Conservation (phyloP, 257 asterid species). For the Przewalskia tangutica region DNA sequence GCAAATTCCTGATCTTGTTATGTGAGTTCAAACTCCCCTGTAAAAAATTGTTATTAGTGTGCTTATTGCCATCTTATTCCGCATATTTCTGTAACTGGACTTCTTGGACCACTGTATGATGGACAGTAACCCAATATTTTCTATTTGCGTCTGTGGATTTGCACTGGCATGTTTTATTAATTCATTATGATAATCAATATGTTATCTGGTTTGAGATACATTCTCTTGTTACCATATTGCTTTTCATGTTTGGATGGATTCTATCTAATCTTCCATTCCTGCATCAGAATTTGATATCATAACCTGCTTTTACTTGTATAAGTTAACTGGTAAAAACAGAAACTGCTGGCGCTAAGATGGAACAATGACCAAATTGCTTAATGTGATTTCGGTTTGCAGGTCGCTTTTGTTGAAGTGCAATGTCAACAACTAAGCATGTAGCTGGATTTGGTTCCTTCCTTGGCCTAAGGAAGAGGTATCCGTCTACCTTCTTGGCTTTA, state of each 20-base stretch:
- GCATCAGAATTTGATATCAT: background rate
- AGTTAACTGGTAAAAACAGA: background rate
- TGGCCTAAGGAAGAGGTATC: background rate
- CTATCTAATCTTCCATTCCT: background rate
- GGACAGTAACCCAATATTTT: background rate
- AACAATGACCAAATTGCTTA: background rate
- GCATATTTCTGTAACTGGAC: background rate
- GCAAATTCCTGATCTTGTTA: background rate
- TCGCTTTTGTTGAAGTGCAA: background rate
- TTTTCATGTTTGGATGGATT: background rate
- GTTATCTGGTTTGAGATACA: background rate
- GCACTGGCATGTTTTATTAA: background rate
- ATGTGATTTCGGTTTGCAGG: background rate
- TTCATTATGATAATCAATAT: background rate
- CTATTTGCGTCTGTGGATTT: background rate
- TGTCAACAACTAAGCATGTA: background rate
- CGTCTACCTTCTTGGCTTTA: no score
- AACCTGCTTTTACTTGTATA: background rate
- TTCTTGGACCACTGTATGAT: background rate
- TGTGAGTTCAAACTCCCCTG: background rate
- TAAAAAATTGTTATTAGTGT: background rate
- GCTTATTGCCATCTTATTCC: background rate
- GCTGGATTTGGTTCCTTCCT: background rate
- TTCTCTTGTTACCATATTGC: background rate
- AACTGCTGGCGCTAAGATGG: background rate